Evolutionary conservation across 768 basidiomycete species (phyloP), one percentile per base, ranked within the genome.

Genomic region (Tricholoma sp.): DNA sequence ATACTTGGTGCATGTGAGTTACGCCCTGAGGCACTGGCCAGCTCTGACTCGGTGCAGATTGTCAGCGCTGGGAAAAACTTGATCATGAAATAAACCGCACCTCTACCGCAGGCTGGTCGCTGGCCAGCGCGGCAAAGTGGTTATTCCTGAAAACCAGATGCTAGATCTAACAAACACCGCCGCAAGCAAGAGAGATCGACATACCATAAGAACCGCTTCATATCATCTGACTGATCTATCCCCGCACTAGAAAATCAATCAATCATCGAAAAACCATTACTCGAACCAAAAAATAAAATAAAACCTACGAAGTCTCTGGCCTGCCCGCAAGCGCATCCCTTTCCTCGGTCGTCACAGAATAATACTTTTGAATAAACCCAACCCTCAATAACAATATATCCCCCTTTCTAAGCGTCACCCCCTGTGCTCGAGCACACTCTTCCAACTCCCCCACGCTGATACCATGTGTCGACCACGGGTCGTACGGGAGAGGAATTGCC

Each of bases 161-260:
- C 19, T 32, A 7, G n/a, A 29, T 34, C 50, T 43, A 37, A 29
- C 21, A 12, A 22, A 27, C 35, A 24, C 43, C 41, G 43, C 10
- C 18, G 51, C 41, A 18, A 18, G 29, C n/a, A n/a, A 14, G 39
- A 41, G 1, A 56, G n/a, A 45, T 35, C 56, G 46, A 66, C 74
- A 14, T 64, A 84, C 85, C 86, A 89, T n/a, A 87, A 68, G 71
- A 86, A 88, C 8, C 80, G 77, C 61, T 86, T 88, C 85, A 86
- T 85, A 41, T 83, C 84, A 16, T 85, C 83, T 21, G 79, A 76
- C 66, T 86, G 84, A 57, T 86, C 84, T 49, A 88, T 81, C 2
- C 86, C 85, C 39, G 86, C 83, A 61, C 85, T 86, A 10, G 57
- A 49, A 62, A 27, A 46, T 46, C 21, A 46, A 21, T 21, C 11